phyloP scores from a whole-genome alignment of 78 protist genomes.

The Pelomyxa schiedti region DNA sequence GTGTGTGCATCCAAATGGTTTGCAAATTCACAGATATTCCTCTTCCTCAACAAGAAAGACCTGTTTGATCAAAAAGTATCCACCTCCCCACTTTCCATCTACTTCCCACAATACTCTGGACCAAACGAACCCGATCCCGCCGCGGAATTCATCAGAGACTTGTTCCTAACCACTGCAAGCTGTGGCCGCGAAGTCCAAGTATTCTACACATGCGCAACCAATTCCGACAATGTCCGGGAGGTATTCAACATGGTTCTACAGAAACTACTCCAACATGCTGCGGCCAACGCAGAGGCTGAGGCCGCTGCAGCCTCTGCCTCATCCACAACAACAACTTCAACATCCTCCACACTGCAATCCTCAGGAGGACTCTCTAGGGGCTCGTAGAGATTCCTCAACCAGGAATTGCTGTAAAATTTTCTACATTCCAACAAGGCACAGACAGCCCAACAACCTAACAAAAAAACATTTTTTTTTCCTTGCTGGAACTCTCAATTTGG shows the following conservation, averaged over 20 bases:
- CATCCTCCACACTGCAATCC: too few relatives aligned
- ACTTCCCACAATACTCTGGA: neutral
- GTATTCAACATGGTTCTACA: conserved; percentile 56
- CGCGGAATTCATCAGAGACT: conserved; percentile 42
- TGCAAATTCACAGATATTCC: conserved; percentile 30
- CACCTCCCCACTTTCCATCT: neutral
- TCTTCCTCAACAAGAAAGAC: conserved; percentile 52
- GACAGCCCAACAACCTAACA: too few relatives aligned
- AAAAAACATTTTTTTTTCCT: too few relatives aligned
- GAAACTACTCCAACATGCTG: too few relatives aligned
- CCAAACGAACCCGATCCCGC: conserved; percentile 49
- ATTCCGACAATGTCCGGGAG: conserved; percentile 53
- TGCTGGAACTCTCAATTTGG: too few relatives aligned
- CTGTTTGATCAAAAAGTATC: conserved; percentile 55
- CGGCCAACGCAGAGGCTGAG: too few relatives aligned
- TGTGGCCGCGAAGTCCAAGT: conserved; percentile 26
- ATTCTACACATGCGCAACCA: conserved; percentile 74
- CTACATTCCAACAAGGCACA: too few relatives aligned
- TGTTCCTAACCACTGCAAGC: conserved; percentile 41
- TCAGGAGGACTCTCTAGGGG: too few relatives aligned
- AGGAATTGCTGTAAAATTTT: too few relatives aligned
- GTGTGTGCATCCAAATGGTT: conserved; percentile 40
- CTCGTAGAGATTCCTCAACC: too few relatives aligned
- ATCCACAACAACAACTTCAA: too few relatives aligned
- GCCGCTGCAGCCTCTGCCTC: too few relatives aligned